Conservation (phyloP, 78 protist species). For the Isochrysis galbana region DNA sequence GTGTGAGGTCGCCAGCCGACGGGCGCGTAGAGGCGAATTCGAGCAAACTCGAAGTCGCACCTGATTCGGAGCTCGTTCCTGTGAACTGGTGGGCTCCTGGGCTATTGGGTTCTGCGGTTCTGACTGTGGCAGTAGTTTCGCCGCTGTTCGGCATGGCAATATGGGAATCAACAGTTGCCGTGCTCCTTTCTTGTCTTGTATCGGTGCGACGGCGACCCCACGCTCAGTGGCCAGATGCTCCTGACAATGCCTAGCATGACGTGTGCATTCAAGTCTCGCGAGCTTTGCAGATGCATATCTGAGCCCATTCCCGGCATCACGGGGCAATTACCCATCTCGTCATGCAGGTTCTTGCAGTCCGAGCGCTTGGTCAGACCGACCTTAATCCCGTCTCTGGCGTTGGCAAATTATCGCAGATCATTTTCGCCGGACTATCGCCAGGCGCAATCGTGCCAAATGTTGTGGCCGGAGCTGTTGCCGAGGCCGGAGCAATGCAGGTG, state of each 20-base stretch:
- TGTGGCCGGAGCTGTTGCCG: slow-evolving; percentile 79
- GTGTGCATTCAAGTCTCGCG: no score
- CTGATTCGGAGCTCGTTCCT: slow-evolving; percentile 56
- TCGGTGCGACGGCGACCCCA: no score
- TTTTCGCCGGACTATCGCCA: slow-evolving; percentile 67
- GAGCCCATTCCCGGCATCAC: no score
- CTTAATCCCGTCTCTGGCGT: slow-evolving; percentile 76
- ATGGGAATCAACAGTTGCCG: neutral
- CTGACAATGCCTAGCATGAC: no score
- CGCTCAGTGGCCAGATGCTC: no score
- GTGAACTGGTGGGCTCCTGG: slow-evolving; percentile 68
- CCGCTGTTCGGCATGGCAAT: neutral
- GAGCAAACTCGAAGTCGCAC: neutral
- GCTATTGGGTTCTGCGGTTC: slow-evolving; percentile 47
- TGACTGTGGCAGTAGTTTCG: slow-evolving; percentile 40
- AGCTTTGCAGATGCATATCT: no score
- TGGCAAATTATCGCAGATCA: slow-evolving; percentile 76
- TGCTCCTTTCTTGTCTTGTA: neutral
- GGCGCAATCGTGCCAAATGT: slow-evolving; percentile 62
- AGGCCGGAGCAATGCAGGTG: slow-evolving; percentile 69
- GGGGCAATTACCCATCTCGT: no score
- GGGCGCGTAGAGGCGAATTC: neutral
- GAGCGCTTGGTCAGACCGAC: slow-evolving; percentile 79
- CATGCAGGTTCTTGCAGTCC: slow-evolving; percentile 75
- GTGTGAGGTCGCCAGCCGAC: no score